Evolutionary conservation across 2,329 filamentous ascomycete species (phyloP).

Genomic region (Purpureocillium takamizusanense): DNA sequence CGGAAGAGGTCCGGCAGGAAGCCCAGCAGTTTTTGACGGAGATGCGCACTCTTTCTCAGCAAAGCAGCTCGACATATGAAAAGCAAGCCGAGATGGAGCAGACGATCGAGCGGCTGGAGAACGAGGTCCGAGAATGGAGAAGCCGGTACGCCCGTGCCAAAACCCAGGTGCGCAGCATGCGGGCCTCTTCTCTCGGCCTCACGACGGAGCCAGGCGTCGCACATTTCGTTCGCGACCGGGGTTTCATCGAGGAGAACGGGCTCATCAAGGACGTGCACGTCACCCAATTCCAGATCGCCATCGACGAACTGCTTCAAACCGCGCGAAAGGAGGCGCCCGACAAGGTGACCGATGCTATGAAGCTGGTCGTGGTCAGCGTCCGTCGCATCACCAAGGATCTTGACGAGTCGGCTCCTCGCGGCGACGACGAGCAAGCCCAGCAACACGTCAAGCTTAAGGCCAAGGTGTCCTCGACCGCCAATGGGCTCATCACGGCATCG

Average conservation of each 20-base stretch:
- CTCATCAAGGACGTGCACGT: slow-evolving; percentile 86
- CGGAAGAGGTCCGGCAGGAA: slow-evolving; percentile 78
- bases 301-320: slow-evolving; percentile 78
- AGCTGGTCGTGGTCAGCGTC: slow-evolving; percentile 72
- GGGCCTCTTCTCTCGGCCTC: slow-evolving; percentile 71
- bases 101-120: slow-evolving; percentile 68
- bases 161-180: slow-evolving; percentile 74
- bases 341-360: slow-evolving; percentile 76
- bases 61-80: slow-evolving; percentile 70
- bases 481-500: slow-evolving; percentile 88
- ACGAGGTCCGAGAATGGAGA: slow-evolving; percentile 84
- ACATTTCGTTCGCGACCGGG: slow-evolving; percentile 55
- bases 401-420: slow-evolving; percentile 43
- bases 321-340: slow-evolving; percentile 67
- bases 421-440: slow-evolving; percentile 45
- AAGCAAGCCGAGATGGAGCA: slow-evolving; percentile 70
- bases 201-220: slow-evolving; percentile 61
- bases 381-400: slow-evolving; percentile 80
- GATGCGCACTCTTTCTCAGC: slow-evolving; percentile 78
- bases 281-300: slow-evolving; percentile 87
- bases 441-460: slow-evolving; percentile 64
- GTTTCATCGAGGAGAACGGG: slow-evolving; percentile 62
- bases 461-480: slow-evolving; percentile 84
- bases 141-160: slow-evolving; percentile 81
- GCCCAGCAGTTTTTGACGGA: slow-evolving; percentile 77